These are phyloP conservation scores for Trichoderma parareesei DNA, from an alignment of 495 filamentous ascomycete species.

Conservation along the genomic window DNA sequence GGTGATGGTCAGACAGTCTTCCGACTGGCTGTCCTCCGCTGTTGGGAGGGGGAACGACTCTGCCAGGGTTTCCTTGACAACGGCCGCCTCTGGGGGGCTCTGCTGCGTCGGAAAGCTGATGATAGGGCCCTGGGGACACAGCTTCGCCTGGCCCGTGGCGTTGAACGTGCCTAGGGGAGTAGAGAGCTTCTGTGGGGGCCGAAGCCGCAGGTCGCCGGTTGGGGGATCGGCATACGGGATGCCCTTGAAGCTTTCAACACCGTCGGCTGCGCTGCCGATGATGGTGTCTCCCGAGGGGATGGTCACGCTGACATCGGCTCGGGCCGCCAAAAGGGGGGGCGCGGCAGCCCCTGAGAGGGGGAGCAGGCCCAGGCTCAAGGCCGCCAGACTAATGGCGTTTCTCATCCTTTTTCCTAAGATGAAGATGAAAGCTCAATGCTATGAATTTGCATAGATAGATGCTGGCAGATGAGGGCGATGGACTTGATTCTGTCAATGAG, in stretches of 20 bases:
- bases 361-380: background rate
- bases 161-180: slow-evolving; percentile 32
- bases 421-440: too few relatives aligned
- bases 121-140: slow-evolving; percentile 1
- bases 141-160: slow-evolving; percentile 26
- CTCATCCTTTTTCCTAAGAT: background rate
- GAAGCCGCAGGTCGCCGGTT: slow-evolving; percentile 23
- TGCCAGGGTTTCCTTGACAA: background rate
- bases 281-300: slow-evolving; percentile 30
- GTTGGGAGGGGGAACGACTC: slow-evolving; percentile 20
- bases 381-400: background rate
- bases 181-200: slow-evolving; percentile 22
- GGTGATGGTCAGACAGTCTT: slow-evolving; percentile 61
- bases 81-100: background rate
- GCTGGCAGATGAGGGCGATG: too few relatives aligned
- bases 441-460: too few relatives aligned
- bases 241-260: slow-evolving; percentile 26
- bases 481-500: too few relatives aligned
- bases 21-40: slow-evolving; percentile 18
- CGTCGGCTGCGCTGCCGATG: slow-evolving; percentile 25
- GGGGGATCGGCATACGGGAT: slow-evolving; percentile 30
- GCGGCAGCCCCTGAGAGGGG: background rate
- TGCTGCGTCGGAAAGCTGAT: slow-evolving; percentile 15
- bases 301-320: slow-evolving; percentile 16
- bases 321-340: background rate